These are phyloP conservation scores for Phytophthora multivora DNA, from an alignment of 352 stramenopile species.

Conservation along the genomic window DNA sequence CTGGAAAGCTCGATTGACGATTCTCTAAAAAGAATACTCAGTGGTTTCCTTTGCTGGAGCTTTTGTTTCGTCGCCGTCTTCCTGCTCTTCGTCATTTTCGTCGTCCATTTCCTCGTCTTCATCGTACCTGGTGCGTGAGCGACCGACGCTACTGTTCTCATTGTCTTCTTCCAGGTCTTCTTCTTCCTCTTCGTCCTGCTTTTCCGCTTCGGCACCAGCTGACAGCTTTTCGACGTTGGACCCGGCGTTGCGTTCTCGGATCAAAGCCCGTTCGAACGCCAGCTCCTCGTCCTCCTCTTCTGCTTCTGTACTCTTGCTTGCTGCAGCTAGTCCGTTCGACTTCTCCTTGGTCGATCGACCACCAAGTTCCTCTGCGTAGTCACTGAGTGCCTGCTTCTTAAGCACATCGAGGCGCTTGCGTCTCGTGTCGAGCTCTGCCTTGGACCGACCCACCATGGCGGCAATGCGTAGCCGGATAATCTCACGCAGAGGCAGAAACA, in stretches of 20 bases:
- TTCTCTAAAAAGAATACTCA: not conserved
- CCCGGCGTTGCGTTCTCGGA: slow-evolving; percentile 23
- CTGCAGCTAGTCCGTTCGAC: slow-evolving; percentile 15
- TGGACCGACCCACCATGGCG: slow-evolving; percentile 68
- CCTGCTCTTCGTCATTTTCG: slow-evolving; percentile 28
- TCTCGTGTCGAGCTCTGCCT: slow-evolving; percentile 66
- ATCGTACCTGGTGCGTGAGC: slow-evolving; percentile 22
- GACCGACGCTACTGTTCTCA: slow-evolving; percentile 17
- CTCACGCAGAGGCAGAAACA: slow-evolving; percentile 80
- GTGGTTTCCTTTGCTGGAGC: not conserved
- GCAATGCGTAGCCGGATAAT: slow-evolving; percentile 80
- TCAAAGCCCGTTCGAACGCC: slow-evolving; percentile 46
- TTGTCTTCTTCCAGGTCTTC: slow-evolving; percentile 42
- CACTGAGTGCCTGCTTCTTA: slow-evolving; percentile 71
- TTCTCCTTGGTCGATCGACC: slow-evolving; percentile 24
- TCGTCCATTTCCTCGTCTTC: slow-evolving; percentile 34
- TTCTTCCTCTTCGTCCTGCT: slow-evolving; percentile 44
- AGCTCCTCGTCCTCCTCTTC: slow-evolving; percentile 40
- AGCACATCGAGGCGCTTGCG: slow-evolving; percentile 70
- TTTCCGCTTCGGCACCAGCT: slow-evolving; percentile 16
- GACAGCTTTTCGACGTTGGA: slow-evolving; percentile 19
- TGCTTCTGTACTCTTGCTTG: slow-evolving; percentile 14
- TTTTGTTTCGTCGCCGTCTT: not conserved
- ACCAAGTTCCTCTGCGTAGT: slow-evolving; percentile 57
- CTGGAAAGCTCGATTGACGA: no score